phyloP scores from a whole-genome alignment of 2,329 filamentous ascomycete species.

The Fusarium multiceps region DNA sequence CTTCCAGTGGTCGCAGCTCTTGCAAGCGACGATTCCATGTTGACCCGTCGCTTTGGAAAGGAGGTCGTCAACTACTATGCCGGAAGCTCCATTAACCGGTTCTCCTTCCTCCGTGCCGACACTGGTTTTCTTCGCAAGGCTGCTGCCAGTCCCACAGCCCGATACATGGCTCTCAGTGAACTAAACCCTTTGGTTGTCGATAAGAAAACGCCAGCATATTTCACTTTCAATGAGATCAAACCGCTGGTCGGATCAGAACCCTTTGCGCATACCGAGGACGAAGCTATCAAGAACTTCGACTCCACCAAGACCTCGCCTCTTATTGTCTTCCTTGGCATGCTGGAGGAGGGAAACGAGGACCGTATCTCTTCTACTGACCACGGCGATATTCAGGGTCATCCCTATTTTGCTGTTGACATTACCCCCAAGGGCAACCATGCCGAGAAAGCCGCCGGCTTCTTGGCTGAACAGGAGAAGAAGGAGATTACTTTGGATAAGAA shows the following conservation, averaged over 20 bases:
- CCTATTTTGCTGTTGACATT: slow-evolving; percentile 91
- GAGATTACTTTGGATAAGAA: slow-evolving; percentile 76
- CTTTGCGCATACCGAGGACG: slow-evolving; percentile 77
- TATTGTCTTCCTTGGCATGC: slow-evolving; percentile 85
- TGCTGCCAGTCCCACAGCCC: slow-evolving; percentile 71
- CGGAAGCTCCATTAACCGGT: slow-evolving; percentile 79
- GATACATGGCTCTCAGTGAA: slow-evolving; percentile 82
- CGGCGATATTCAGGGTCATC: slow-evolving; percentile 79
- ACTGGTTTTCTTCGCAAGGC: slow-evolving; percentile 76
- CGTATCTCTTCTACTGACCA: slow-evolving; percentile 55
- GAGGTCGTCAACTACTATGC: slow-evolving; percentile 89
- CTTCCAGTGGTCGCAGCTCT: slow-evolving; percentile 59
- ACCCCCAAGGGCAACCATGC: slow-evolving; percentile 75
- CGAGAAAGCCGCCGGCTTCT: slow-evolving; percentile 67
- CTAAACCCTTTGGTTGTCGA: slow-evolving; percentile 76
- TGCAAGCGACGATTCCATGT: slow-evolving; percentile 69
- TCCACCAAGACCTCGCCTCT: slow-evolving; percentile 74
- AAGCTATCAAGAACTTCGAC: slow-evolving; percentile 78
- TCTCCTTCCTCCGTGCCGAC: slow-evolving; percentile 81
- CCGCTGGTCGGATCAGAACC: slow-evolving; percentile 76
- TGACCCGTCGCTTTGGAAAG: slow-evolving; percentile 80
- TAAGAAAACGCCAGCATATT: slow-evolving; percentile 72
- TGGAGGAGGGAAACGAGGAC: slow-evolving; percentile 69
- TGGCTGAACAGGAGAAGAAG: slow-evolving; percentile 58
- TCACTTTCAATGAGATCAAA: slow-evolving; percentile 74